Conservation (phyloP, 306 rosid species). For the Glycine latifolia region DNA sequence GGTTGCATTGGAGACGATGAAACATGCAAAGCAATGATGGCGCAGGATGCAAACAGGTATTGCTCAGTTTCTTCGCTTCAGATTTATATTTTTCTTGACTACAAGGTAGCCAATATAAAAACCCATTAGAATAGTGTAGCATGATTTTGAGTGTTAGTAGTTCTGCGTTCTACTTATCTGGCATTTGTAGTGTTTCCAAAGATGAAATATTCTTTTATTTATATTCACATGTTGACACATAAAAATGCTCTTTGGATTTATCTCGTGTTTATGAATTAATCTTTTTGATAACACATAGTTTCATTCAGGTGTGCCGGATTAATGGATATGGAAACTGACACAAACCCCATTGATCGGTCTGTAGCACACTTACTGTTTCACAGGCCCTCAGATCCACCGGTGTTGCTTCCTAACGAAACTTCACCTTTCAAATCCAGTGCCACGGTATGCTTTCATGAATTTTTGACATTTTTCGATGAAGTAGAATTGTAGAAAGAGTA, state of each 20-base stretch:
- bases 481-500: not conserved
- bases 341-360: slow-evolving; percentile 90
- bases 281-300: slow-evolving; percentile 43
- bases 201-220: not conserved
- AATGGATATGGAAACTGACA: slow-evolving; percentile 77
- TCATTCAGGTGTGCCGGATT: slow-evolving; percentile 67
- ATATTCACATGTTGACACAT: slow-evolving; percentile 30
- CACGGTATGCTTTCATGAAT: slow-evolving; percentile 57
- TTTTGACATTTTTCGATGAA: not conserved
- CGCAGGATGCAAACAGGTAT: slow-evolving; percentile 67
- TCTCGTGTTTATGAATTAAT: slow-evolving; percentile 21
- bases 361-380: slow-evolving; percentile 90
- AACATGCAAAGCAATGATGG: slow-evolving; percentile 52
- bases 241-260: slow-evolving; percentile 6
- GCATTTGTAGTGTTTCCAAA: slow-evolving; percentile 30
- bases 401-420: slow-evolving; percentile 46
- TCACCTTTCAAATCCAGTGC: slow-evolving; percentile 52
- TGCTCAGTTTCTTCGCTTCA: slow-evolving; percentile 31
- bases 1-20: slow-evolving; percentile 59
- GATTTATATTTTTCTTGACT: slow-evolving; percentile 10
- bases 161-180: not conserved
- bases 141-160: not conserved
- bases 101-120: slow-evolving; percentile 1
- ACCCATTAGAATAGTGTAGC: not conserved
- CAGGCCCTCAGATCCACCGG: slow-evolving; percentile 69